A percentile compares a stretch with the other conserved stretches of the same genome.
Conservation (phyloP, 306 rosid species). For the Trifolium pratense region DNA sequence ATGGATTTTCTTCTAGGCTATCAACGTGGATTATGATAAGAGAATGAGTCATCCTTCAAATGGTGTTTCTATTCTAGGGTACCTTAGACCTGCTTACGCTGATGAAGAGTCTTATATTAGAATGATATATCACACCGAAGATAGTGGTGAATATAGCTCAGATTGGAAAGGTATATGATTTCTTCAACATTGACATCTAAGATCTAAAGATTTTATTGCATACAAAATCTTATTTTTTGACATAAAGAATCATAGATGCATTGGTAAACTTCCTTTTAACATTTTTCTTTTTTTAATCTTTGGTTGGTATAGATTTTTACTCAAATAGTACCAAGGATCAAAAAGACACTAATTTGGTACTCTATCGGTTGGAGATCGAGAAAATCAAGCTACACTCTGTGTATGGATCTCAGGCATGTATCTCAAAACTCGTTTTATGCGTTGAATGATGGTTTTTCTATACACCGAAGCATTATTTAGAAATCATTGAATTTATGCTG, state of each 20-base stretch:
- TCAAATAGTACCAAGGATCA: conserved; percentile 45
- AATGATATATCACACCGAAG: conserved; percentile 58
- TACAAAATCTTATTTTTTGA: not conserved
- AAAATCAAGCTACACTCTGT: conserved; percentile 78
- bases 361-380: conserved; percentile 79
- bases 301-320: conserved; percentile 55
- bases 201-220: conserved; percentile 17
- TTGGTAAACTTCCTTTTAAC: conserved; percentile 34
- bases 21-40: conserved; percentile 57
- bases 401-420: conserved; percentile 90
- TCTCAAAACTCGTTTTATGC: conserved; percentile 37
- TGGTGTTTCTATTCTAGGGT: conserved; percentile 88
- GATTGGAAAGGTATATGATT: conserved; percentile 68
- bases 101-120: conserved; percentile 77
- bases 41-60: conserved; percentile 82
- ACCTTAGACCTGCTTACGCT: conserved; percentile 75
- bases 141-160: conserved; percentile 58
- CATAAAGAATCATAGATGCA: conserved; percentile 11
- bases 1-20: conserved; percentile 58
- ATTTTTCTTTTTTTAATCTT: conserved; percentile 30
- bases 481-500: conserved; percentile 1
- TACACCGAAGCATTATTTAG: conserved; percentile 32
- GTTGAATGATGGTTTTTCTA: conserved; percentile 15
- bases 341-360: conserved; percentile 51
- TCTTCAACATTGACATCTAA: conserved; percentile 31